Conservation (phyloP, 768 basidiomycete genomes). For the Rhodotorula paludigena region DNA sequence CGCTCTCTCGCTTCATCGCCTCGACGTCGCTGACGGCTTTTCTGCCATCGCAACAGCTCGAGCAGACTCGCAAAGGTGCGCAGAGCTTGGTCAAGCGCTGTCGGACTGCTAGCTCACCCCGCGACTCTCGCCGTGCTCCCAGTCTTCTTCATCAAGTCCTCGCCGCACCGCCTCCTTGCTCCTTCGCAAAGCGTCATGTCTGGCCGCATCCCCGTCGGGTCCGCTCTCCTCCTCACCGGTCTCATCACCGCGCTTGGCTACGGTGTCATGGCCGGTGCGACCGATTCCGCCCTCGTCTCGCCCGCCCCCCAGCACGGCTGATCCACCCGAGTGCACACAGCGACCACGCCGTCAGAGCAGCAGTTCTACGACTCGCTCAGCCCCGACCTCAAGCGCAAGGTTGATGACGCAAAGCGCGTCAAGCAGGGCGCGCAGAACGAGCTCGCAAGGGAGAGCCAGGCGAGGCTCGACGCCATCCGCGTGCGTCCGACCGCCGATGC, state of each 20-base stretch:
- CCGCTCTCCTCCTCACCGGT: constrained; percentile 20
- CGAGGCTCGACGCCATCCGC: constrained; percentile 5
- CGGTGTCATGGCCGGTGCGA: constrained; percentile 31
- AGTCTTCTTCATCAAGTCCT: neutral
- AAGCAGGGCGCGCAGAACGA: constrained; percentile 7
- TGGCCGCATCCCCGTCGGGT: constrained; percentile 33
- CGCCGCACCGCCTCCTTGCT: neutral
- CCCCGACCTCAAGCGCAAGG: constrained; percentile 34
- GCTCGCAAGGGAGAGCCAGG: neutral
- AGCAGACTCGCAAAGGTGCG: no score
- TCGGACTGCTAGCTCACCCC: no score
- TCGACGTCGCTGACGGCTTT: neutral
- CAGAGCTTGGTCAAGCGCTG: neutral
- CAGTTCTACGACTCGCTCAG: constrained; percentile 30
- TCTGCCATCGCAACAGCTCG: neutral
- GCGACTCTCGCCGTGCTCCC: no score
- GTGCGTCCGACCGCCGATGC: neutral
- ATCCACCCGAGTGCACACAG: neutral
- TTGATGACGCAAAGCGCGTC: constrained; percentile 21
- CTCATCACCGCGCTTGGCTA: constrained; percentile 23
- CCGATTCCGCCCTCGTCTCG: neutral
- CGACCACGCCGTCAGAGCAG: constrained; percentile 31
- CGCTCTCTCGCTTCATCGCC: neutral
- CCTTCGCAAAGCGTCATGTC: neutral
- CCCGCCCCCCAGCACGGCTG: no score